Base-by-base conservation (phyloP, 148 eudicot species). In the Rhododendron ovatum region DNA sequence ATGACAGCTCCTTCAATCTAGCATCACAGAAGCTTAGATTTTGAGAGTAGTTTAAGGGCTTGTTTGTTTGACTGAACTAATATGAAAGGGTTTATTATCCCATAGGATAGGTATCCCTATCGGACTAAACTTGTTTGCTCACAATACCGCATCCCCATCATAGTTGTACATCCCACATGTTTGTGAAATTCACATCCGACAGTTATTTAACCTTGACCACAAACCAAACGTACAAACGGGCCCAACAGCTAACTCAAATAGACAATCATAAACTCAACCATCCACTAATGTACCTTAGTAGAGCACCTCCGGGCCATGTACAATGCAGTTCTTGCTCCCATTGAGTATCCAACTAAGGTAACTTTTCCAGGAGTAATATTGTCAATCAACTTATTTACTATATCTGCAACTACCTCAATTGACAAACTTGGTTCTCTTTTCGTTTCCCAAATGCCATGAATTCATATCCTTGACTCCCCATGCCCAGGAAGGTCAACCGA, bases 401-500 rank as follows among this genome's bases (percentile, higher is more conserved):
- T 37, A 51, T 87, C 89, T 81, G 90, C 88, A 88, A 95, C 87
- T 28, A 87, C 91, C 88, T 93, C 94, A 85, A 98, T 87, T 48
- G 98, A 93, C 75, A 93, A 86, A 51, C 86, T 85, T 53, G 87
- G 87, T 20, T 80, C 88, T 67, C 78, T 77, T 2, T 87, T 79
- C 78, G 85, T 76, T 63, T 81, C 88, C 67, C 61, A 73, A 82
- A 26, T 50, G 24, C 84, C 90, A 55, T 80, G 80, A 84, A 89
- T 71, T 86, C 88, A 90, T 82, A 92, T 82, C 86, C 83, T 93
- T 81, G 98, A 94, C 81, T 87, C 84, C 77, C 99, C 98, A 88
- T 98, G 99, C 50, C 98, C 98, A 83, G 98, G 99, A 90, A 98
- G 99, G 86, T 98, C 98, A 87, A 94, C 59, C 33, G 99, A 90